These are phyloP conservation scores for Cymbidium sinense DNA, from an alignment of 106 monocot species.

Conservation along the genomic window DNA sequence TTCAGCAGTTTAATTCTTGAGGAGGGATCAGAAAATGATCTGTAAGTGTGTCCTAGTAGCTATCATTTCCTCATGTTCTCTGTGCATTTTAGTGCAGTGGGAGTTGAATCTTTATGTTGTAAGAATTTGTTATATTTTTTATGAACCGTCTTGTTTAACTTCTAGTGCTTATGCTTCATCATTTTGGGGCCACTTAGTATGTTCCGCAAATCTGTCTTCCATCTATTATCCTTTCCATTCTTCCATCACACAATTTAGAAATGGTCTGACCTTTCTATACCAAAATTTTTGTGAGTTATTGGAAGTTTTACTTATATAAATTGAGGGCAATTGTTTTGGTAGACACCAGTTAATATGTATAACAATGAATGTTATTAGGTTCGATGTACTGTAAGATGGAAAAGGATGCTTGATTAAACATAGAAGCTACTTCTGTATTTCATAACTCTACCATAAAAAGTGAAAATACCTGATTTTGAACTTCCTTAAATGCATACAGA, in stretches of 20 bases:
- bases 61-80: background rate
- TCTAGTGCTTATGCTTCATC: too few relatives aligned
- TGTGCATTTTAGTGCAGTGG: background rate
- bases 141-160: too few relatives aligned
- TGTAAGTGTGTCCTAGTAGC: conserved; percentile 38
- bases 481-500: conserved; percentile 26
- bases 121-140: too few relatives aligned
- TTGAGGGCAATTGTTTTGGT: background rate
- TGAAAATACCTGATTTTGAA: conserved; percentile 3
- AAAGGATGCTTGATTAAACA: background rate
- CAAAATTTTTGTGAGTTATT: background rate
- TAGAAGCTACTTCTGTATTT: background rate
- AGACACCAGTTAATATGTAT: background rate
- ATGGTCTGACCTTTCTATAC: background rate
- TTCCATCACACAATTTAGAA: background rate
- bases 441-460: background rate
- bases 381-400: background rate
- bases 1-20: conserved; percentile 85
- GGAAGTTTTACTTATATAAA: background rate
- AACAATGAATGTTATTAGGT: background rate
- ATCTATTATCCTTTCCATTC: background rate
- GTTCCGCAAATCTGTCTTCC: background rate
- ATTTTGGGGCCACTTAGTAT: background rate
- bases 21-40: conserved; percentile 54
- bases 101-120: too few relatives aligned